Conservation (phyloP, 805 yeast genomes). For the Yamadazyma phyllophila region DNA sequence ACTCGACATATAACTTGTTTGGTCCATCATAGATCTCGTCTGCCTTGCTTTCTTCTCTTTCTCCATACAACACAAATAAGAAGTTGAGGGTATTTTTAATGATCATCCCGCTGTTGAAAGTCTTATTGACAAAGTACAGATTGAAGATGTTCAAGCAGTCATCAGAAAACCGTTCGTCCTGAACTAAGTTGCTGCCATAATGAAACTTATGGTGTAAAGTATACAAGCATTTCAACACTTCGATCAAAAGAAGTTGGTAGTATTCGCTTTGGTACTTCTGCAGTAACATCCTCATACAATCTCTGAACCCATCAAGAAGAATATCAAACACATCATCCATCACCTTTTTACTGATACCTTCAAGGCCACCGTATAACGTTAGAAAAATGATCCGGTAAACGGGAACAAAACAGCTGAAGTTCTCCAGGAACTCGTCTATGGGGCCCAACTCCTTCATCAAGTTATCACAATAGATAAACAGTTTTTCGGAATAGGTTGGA, state of each 20-base stretch:
- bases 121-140: neutral
- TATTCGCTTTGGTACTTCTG: conserved; percentile 1
- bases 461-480: conserved; percentile 10
- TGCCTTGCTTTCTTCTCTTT: conserved; percentile 9
- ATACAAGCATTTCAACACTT: conserved; percentile 24
- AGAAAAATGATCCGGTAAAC: conserved; percentile 24
- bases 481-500: conserved; percentile 16
- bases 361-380: conserved; percentile 23
- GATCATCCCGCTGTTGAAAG: neutral
- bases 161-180: conserved; percentile 14
- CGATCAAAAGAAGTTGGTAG: conserved; percentile 16
- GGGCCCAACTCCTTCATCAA: conserved; percentile 9
- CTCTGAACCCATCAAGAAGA: conserved; percentile 17
- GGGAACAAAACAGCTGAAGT: conserved; percentile 18
- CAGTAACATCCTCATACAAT: conserved; percentile 9
- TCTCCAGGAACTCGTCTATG: conserved; percentile 6
- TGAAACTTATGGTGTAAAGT: conserved; percentile 23
- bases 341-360: conserved; percentile 5
- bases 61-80: conserved; percentile 12
- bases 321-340: conserved; percentile 13
- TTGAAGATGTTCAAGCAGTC: conserved; percentile 12
- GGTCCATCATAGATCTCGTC: conserved; percentile 8
- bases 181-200: conserved; percentile 10
- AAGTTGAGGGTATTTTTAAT: conserved; percentile 14
- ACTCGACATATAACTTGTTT: conserved; percentile 2